Base-by-base conservation (phyloP, 441 rosid genomes). In the Populus hybrid region DNA sequence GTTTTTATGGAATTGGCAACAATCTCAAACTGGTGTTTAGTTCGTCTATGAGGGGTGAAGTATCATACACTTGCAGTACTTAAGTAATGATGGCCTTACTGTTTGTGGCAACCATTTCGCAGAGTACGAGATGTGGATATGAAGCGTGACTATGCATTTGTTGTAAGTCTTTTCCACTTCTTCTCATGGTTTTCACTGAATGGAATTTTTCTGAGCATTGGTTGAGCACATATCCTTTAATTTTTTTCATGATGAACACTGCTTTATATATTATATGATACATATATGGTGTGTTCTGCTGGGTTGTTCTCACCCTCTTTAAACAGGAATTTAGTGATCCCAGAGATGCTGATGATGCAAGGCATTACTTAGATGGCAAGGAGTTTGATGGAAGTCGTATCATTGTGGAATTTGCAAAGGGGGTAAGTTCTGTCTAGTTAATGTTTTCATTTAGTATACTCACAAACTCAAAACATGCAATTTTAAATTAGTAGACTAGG, bases 111-210 rank as follows among this genome's bases (percentile, higher is more conserved):
- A 85, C 90, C 86, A 70, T 90, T 90, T 91, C 94, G 91, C 97
- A 92, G 97, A 92, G 80, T 90, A 76, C 93, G 94, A 53, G 93
- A 88, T 87, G 90, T 92, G 92, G 97, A 92, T 89, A 90, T 92
- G 97, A 92, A 92, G 97, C 92, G 88, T 80, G 93, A 92, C 88
- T 92, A 83, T 66, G 97, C 97, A 79, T 90, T 92, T 89, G 92
- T 92, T 83, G 97, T 92, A 90, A 88, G 97, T 84, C 64, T 46
- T 20, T 64, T 72, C 66, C 68, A 67, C n/a, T 63, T 75, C 70
- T 46, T 20, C 76, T 65, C 63, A 26, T 68, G 30, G 71, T 42
- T 64, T 50, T 12, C 4, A 1, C 10, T 38, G 5, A 21, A 21
- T 35, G 36, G 20, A 24, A 34, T 23, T 12, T 66, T 77, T 2